Conservation (phyloP, 352 stramenopile species). For the Phytophthora multivora region DNA sequence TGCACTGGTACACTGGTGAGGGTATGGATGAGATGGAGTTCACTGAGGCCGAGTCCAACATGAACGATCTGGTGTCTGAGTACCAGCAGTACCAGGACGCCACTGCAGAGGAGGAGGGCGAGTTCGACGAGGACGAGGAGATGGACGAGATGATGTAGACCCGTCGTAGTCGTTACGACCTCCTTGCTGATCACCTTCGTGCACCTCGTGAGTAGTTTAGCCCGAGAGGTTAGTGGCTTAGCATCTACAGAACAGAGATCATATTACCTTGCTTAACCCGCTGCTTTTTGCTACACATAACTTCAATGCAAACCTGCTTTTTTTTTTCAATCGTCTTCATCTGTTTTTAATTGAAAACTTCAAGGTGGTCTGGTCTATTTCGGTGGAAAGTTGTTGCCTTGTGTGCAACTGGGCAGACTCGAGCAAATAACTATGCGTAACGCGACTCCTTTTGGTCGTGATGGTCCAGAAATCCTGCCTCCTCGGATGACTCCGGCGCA, state of each 20-base stretch:
- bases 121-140: conserved; percentile 96
- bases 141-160: conserved; percentile 94
- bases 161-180: conserved; percentile 42
- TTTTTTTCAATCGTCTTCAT: not conserved
- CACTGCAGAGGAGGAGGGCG: conserved; percentile 97
- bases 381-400: conserved; percentile 29
- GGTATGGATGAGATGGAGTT: conserved; percentile 99
- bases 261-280: conserved; percentile 62
- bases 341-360: conserved; percentile 9
- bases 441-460: not conserved
- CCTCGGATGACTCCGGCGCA: conserved; percentile 17
- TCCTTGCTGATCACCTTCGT: conserved; percentile 45
- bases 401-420: not conserved
- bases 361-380: conserved; percentile 27
- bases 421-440: conserved; percentile 3
- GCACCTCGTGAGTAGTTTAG: conserved; percentile 60
- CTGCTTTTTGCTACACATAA: conserved; percentile 23
- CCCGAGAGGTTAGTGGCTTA: conserved; percentile 58
- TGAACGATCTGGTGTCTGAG: conserved; percentile 99
- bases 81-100: conserved; percentile 99
- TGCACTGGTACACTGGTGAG: conserved; percentile 99
- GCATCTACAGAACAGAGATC: conserved; percentile 65
- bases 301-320: conserved; percentile 10
- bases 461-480: conserved; percentile 19
- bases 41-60: conserved; percentile 99